A percentile compares a stretch with the other conserved stretches of the same genome.
Evolutionary conservation across 2,329 filamentous ascomycete species (phyloP).

Genomic region (Spiromastix sp.): DNA sequence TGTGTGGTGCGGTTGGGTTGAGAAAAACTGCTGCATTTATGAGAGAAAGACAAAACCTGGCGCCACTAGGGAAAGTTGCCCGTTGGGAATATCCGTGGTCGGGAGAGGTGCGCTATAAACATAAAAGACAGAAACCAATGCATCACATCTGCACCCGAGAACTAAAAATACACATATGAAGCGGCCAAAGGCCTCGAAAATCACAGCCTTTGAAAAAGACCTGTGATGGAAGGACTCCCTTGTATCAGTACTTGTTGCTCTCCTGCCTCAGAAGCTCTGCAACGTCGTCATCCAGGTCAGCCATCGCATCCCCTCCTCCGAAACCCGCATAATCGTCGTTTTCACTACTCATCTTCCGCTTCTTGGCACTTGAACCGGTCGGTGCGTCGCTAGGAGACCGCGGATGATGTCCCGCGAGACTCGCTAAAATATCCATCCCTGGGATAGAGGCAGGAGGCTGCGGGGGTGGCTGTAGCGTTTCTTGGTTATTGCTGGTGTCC

Average conservation of each 20-base stretch:
- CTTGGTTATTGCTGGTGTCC: constrained; percentile 7
- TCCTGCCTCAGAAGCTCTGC: constrained; percentile 46
- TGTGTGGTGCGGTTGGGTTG: no score
- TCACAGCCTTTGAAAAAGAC: no score
- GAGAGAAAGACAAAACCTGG: no score
- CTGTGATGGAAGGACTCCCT: no score
- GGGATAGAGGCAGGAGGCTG: neutral
- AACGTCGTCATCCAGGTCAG: constrained; percentile 51
- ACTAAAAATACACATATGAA: no score
- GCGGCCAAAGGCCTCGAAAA: no score
- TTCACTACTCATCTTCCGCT: constrained; percentile 38
- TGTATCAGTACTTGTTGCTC: constrained; percentile 16
- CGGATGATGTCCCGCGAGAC: constrained; percentile 22
- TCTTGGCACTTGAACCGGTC: constrained; percentile 29
- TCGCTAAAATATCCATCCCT: constrained; percentile 23
- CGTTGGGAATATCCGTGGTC: no score
- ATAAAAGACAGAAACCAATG: no score
- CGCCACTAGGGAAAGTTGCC: no score
- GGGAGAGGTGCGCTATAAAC: no score
- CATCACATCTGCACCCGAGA: no score
- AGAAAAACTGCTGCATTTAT: no score
- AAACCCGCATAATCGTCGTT: constrained; percentile 36
- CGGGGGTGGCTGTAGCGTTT: constrained; percentile 9
- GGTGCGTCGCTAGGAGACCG: neutral
- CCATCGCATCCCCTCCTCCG: constrained; percentile 43